Evolutionary conservation across 2,329 filamentous ascomycete species (phyloP), one percentile per base, ranked within the genome.

Genomic region (Trichoderma sp.): DNA sequence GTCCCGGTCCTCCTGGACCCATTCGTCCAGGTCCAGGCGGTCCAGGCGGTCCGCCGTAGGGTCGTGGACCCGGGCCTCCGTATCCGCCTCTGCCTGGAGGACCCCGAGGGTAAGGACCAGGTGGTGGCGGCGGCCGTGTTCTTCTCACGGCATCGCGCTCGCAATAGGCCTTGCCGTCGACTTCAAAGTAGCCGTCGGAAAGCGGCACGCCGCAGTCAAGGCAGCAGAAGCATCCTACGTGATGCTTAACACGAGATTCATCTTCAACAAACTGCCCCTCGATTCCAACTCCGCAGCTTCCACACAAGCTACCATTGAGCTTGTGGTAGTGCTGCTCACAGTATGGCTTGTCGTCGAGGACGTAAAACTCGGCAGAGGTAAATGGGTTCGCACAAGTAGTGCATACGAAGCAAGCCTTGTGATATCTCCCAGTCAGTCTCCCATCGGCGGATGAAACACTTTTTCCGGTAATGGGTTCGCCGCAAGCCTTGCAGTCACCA

Each of bases 341-440:
- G 81, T 95, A 97, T 0, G 96, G 96, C 70, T 89, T 86, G 80
- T 99, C 93, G 72, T 91, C 82, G 70, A 94, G 87, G 13, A 99
- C 94, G 78, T 99, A 99, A 75, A 98, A 98, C 70, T 96, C 94
- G 1, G 93, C 88, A 0, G 94, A 97, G 24, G 89, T 84, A 77
- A 98, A 99, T 0, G 94, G 91, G 66, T 89, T 86, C 13, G 85
- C 84, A 82, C 96, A 99, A 1, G 91, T 94, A 5, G 89, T 88
- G 84, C 96, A 99, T 13, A 95, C 92, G 77, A 99, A 98, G 79
- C 95, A 99, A 5, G 91, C 87, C 79, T 96, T 97, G 84, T 99
- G 96, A 79, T 97, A 99, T 72, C 94, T 91, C 11, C 96, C 96
- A 0, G 93, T 97, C 29, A 99, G 84, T 29, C 94, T 90, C 19